These are phyloP conservation scores for Narthecium ossifragum DNA, from an alignment of 106 monocot species.

Conservation along the genomic window DNA sequence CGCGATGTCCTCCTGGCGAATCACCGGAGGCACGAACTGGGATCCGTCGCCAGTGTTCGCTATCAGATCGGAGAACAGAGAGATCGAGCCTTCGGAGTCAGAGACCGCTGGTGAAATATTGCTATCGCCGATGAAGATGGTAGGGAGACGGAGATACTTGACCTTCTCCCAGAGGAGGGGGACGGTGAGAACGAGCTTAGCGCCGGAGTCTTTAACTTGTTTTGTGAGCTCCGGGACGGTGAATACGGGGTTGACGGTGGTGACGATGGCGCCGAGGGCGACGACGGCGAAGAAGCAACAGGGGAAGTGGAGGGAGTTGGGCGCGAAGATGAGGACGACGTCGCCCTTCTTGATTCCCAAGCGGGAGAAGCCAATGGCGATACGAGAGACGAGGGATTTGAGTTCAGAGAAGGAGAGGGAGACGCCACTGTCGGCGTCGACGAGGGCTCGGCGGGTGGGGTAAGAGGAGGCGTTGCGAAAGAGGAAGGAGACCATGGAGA, in stretches of 20 bases:
- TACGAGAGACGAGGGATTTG: conserved; percentile 22
- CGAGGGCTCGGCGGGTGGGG: background rate
- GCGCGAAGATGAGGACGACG: conserved; percentile 73
- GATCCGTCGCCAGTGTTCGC: conserved; percentile 8
- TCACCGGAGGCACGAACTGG: conserved; percentile 15
- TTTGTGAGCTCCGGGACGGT: conserved; percentile 61
- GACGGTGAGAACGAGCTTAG: conserved; percentile 46
- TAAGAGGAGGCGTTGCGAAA: background rate
- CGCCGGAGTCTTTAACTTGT: conserved; percentile 48
- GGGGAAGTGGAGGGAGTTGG: conserved; percentile 61
- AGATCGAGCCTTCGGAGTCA: background rate
- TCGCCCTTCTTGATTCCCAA: conserved; percentile 34
- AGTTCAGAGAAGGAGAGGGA: conserved; percentile 36
- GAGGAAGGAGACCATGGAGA: conserved; percentile 45
- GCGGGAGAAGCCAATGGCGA: conserved; percentile 23
- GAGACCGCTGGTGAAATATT: background rate
- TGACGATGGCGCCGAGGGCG: conserved; percentile 58
- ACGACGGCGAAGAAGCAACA: conserved; percentile 53
- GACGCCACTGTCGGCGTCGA: conserved; percentile 10
- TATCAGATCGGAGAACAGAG: conserved; percentile 26
- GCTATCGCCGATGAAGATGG: conserved; percentile 24
- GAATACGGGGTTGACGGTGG: conserved; percentile 72
- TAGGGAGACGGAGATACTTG: conserved; percentile 34
- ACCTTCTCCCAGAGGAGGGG: conserved; percentile 41
- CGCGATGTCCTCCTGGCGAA: conserved; percentile 42